Evolutionary conservation across 768 basidiomycete genomes (phyloP).

Genomic region (Phallus indusiatus): DNA sequence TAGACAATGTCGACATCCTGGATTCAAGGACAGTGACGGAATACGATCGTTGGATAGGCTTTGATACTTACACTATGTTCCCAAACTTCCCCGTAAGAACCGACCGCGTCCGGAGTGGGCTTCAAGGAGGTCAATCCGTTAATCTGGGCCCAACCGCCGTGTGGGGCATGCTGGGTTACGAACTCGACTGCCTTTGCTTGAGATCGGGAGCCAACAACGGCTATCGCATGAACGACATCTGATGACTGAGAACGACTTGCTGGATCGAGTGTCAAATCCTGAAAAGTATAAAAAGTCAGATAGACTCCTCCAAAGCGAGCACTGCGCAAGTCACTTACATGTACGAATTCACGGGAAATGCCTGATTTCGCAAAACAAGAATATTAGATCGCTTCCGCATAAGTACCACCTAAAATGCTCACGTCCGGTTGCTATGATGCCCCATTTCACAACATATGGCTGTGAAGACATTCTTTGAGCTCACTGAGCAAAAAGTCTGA

Average conservation of each 20-base stretch:
- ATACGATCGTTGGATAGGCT: background rate
- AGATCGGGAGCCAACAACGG: conserved; percentile 8
- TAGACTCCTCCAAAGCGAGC: background rate
- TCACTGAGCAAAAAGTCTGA: too few relatives aligned
- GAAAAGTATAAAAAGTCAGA: conserved; percentile 1
- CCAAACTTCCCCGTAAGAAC: conserved; percentile 9
- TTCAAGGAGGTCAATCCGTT: background rate
- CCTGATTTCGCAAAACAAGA: background rate
- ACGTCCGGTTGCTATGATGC: conserved; percentile 10
- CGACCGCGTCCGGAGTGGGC: background rate
- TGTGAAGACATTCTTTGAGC: background rate
- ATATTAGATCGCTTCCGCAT: background rate
- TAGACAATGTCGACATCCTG: conserved; percentile 15
- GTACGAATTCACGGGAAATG: background rate
- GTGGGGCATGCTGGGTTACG: conserved; percentile 7
- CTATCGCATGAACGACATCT: conserved; percentile 9
- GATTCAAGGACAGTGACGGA: background rate
- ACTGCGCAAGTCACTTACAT: background rate
- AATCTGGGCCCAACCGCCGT: conserved; percentile 7
- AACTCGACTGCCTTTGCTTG: conserved; percentile 6
- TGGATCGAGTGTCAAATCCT: conserved; percentile 13
- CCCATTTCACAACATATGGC: conserved; percentile 11
- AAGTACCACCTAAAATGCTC: background rate
- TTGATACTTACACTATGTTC: conserved; percentile 10
- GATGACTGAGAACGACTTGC: background rate